Evolutionary conservation across 108 stramenopile genomes (phyloP), one percentile per base, ranked within the genome.

Genomic region (Cylindrotheca fusiformis): DNA sequence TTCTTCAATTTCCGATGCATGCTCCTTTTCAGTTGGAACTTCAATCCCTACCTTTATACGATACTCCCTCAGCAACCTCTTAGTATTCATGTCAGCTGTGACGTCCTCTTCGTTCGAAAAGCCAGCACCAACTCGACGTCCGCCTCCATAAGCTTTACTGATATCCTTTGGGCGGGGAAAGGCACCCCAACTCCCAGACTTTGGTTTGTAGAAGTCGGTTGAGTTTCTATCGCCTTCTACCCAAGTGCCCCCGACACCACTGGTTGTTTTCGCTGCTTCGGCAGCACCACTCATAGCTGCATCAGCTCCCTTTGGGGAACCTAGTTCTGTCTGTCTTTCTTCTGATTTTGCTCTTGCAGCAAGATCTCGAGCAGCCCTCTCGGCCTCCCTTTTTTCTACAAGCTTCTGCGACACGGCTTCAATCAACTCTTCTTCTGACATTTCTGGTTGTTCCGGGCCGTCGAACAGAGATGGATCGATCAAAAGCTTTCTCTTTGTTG

Each of bases 161-260:
- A 97, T 95, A 64, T 94, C 91, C 50, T 82, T 87, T 22, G 96
- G 96, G n/a, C 96, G 84, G 54, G 87, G 82, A 69, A 97, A 97
- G 36, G 81, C 87, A 24, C 96, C 96, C 96, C 96, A 97, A 4
- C 88, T 79, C 14, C 92, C 92, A 14, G 58, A 54, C 53, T 85
- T 86, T 4, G 92, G 92, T 50, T 81, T 74, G 56, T 85, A 85
- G 12, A 63, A 41, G 10, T 85, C 84, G n/a, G 51, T 41, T 12
- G 41, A 29, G 20, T 30, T 27, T 23, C 19, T 56, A 23, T 52
- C 69, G 26, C 23, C 50, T 22, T 60, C 54, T 24, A 58, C n/a
- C 83, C 85, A 93, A 14, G 76, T 60, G 23, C 92, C 92, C 4
- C 92, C 92, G 1, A 93, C 68, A n/a, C 92, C 88, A 12, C 74